Evolutionary conservation across 2,329 filamentous ascomycete genomes (phyloP).

Genomic region (Dactylonectria estremocensis): DNA sequence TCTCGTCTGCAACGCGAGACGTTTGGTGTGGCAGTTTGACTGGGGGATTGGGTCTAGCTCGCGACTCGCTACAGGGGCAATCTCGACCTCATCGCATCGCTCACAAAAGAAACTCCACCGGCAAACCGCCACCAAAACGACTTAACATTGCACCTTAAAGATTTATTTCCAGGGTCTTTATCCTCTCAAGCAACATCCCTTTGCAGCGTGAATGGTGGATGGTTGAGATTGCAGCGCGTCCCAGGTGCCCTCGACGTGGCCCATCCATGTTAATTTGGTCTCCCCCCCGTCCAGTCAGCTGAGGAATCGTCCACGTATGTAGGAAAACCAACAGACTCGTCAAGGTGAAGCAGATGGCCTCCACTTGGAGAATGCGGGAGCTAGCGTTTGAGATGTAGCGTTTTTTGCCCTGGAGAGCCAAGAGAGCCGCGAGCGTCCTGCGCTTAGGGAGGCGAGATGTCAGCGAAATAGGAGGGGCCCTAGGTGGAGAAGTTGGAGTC

Average conservation of each 20-base stretch:
- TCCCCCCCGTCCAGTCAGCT: background rate
- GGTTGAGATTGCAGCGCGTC: slow-evolving; percentile 22
- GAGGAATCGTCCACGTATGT: background rate
- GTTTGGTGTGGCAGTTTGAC: slow-evolving; percentile 29
- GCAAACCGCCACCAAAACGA: background rate
- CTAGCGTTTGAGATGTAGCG: slow-evolving; percentile 12
- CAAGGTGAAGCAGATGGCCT: slow-evolving; percentile 8
- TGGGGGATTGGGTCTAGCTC: slow-evolving; percentile 11
- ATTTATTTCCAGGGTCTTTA: background rate
- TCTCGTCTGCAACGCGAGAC: slow-evolving; percentile 28
- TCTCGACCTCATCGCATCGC: background rate
- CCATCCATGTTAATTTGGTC: background rate
- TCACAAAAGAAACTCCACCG: slow-evolving; percentile 1
- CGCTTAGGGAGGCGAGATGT: background rate
- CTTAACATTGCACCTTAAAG: slow-evolving; percentile 11
- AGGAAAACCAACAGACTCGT: background rate
- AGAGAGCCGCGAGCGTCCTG: background rate
- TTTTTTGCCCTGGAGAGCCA: background rate
- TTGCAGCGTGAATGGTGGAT: slow-evolving; percentile 4
- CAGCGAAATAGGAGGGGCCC: background rate
- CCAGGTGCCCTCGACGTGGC: slow-evolving; percentile 14
- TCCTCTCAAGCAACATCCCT: background rate
- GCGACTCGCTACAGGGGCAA: background rate
- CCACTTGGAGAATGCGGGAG: background rate
- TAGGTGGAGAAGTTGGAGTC: background rate